Evolutionary conservation across 75 land plant genomes (phyloP).

Genomic region (Sequoia sempervirens): DNA sequence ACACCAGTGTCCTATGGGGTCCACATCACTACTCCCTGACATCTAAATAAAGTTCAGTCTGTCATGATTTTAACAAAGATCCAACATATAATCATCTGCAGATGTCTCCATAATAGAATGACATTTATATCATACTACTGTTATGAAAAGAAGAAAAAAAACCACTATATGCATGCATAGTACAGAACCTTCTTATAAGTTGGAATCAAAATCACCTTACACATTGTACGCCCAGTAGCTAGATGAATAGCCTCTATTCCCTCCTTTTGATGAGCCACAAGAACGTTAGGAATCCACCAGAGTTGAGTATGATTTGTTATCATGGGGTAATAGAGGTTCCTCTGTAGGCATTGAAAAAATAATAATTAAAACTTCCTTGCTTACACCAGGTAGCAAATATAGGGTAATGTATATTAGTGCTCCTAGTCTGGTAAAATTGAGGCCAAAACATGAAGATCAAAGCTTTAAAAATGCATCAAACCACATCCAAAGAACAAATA

Average conservation of each 20-base stretch:
- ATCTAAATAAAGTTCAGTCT: too few relatives aligned
- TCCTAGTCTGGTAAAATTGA: not conserved
- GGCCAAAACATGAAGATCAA: not conserved
- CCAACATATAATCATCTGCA: not conserved
- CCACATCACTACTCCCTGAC: not conserved
- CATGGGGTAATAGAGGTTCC: conserved; percentile 59
- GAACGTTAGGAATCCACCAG: conserved; percentile 98
- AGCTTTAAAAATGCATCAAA: not conserved
- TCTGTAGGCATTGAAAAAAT: conserved; percentile 42
- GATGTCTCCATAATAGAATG: not conserved
- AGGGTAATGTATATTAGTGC: not conserved
- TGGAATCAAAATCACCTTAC: conserved; percentile 61
- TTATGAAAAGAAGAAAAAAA: not conserved
- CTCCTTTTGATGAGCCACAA: conserved; percentile 94
- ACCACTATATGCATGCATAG: not conserved
- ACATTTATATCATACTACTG: not conserved
- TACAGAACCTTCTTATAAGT: not conserved
- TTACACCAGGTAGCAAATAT: not conserved
- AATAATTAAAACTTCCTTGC: not conserved
- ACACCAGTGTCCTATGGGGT: not conserved
- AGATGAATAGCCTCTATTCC: conserved; percentile 96
- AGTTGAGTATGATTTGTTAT: conserved; percentile 88
- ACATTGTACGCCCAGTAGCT: conserved; percentile 85
- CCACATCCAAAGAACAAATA: not conserved
- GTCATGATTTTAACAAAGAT: too few relatives aligned